Evolutionary conservation across 208 protist genomes (phyloP).

Genomic region (Naegleria fowleri): DNA sequence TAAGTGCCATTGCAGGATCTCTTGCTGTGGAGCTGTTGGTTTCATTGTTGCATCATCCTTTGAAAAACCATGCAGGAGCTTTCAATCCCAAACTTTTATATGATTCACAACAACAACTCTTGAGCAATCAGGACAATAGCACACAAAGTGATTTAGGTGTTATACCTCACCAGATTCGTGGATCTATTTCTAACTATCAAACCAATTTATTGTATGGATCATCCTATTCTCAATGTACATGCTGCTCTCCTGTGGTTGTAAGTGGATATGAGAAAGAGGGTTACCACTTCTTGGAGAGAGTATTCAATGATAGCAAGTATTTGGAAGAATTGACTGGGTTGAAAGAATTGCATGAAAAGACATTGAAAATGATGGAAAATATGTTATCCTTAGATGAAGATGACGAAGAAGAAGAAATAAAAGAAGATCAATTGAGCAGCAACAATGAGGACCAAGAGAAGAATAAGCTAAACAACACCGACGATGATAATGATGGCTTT

Average conservation of each 20-base stretch:
- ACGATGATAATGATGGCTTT: not conserved
- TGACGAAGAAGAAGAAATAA: not conserved
- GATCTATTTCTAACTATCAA: not conserved
- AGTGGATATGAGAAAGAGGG: constrained; percentile 62
- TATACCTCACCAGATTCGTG: constrained; percentile 70
- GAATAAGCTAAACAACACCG: not conserved
- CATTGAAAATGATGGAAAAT: not conserved
- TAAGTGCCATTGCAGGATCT: constrained; percentile 81
- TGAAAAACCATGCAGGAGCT: constrained; percentile 57
- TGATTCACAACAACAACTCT: not conserved
- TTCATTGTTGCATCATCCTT: constrained; percentile 79
- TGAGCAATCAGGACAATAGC: constrained; percentile 33
- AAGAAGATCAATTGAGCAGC: not conserved
- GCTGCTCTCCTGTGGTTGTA: constrained; percentile 74
- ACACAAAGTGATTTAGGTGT: constrained; percentile 50
- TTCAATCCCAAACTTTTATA: constrained; percentile 36
- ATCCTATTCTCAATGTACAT: constrained; percentile 65
- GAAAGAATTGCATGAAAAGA: not conserved
- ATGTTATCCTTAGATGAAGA: not conserved
- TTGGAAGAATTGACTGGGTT: constrained; percentile 42
- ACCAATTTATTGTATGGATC: not conserved
- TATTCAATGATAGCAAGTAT: constrained; percentile 69
- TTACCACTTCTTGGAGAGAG: constrained; percentile 74
- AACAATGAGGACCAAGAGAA: not conserved
- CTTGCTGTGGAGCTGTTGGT: constrained; percentile 88